Conservation (phyloP, 1,284 basidiomycete species). For the Salmacisia buchloeana region DNA sequence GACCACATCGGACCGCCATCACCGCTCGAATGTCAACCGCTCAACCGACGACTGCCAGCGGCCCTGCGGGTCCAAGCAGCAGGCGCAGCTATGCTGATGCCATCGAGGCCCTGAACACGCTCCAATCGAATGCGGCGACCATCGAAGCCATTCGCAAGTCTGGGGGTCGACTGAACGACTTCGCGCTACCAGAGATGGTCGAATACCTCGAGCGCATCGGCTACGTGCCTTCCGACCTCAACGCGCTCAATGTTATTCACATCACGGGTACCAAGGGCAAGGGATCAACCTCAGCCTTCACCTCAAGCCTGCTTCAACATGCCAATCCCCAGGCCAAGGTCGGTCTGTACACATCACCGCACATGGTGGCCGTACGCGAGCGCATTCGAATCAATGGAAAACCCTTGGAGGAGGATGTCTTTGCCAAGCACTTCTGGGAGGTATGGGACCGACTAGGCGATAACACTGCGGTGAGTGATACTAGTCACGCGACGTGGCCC, state of each 20-base stretch:
- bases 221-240: slow-evolving; percentile 72
- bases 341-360: slow-evolving; percentile 93
- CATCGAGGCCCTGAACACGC: slow-evolving; percentile 76
- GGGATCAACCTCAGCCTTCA: slow-evolving; percentile 90
- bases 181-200: slow-evolving; percentile 79
- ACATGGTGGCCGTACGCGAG: slow-evolving; percentile 91
- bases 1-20: too few relatives aligned
- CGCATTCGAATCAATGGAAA: slow-evolving; percentile 87
- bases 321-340: slow-evolving; percentile 52
- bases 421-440: slow-evolving; percentile 89
- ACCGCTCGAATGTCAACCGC: not conserved
- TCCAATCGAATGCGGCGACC: slow-evolving; percentile 88
- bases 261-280: slow-evolving; percentile 99
- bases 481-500: too few relatives aligned
- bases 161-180: slow-evolving; percentile 64
- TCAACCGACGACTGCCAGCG: not conserved
- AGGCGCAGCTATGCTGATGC: slow-evolving; percentile 60
- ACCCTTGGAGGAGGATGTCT: slow-evolving; percentile 79
- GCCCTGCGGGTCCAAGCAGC: not conserved
- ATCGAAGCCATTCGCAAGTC: slow-evolving; percentile 76
- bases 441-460: slow-evolving; percentile 82
- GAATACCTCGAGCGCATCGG: slow-evolving; percentile 84
- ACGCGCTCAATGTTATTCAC: slow-evolving; percentile 86
- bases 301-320: slow-evolving; percentile 43
- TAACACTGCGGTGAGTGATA: slow-evolving; percentile 53